Conservation (phyloP, 2,329 filamentous ascomycete species). For the Scedosporium boydii region DNA sequence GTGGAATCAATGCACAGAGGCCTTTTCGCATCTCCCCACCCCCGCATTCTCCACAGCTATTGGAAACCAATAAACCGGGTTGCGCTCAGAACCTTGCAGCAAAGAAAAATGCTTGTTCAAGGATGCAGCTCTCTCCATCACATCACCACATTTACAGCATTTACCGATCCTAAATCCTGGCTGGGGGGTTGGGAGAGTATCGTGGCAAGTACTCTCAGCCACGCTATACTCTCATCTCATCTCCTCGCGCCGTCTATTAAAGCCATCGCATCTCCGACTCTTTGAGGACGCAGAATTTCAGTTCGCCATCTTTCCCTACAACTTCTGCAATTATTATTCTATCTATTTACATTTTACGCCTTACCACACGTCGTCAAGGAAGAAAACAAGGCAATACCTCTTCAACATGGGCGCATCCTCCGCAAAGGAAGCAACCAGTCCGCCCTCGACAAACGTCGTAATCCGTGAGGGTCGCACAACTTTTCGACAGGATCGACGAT, state of each 20-base stretch:
- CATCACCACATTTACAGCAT: no score
- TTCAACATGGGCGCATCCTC: neutral
- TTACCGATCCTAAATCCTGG: no score
- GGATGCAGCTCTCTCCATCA: no score
- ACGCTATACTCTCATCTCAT: neutral
- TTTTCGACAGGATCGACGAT: neutral
- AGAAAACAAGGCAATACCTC: neutral
- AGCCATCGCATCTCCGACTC: neutral
- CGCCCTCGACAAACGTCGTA: neutral
- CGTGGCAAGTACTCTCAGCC: no score
- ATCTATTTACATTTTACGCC: neutral
- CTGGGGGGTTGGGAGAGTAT: no score
- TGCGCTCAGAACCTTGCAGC: no score
- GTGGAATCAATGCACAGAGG: no score
- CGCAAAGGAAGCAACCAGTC: neutral
- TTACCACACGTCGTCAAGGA: neutral
- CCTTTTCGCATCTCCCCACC: no score
- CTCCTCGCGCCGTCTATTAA: neutral
- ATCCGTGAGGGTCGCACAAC: constrained; percentile 1
- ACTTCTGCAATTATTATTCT: neutral
- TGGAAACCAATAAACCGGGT: no score
- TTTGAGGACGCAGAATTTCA: neutral
- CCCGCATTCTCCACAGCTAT: no score
- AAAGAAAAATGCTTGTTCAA: no score
- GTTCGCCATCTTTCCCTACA: neutral